Evolutionary conservation across 768 basidiomycete genomes (phyloP).

Genomic region (Pleurotus sapidus): DNA sequence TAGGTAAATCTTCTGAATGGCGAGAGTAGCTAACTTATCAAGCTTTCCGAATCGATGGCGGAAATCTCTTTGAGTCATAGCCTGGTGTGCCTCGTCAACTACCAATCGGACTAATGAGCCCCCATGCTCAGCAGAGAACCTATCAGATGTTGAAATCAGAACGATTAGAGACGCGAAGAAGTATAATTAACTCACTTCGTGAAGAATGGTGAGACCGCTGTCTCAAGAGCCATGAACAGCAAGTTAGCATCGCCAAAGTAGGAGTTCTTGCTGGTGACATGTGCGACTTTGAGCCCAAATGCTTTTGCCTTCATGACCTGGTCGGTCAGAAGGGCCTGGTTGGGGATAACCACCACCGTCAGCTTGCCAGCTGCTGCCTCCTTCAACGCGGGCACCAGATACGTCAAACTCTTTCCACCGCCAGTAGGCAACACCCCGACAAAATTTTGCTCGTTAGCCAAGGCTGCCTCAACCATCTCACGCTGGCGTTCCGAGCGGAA

Average conservation of each 20-base stretch:
- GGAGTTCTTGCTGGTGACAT: not conserved
- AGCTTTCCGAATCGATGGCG: conserved; percentile 6
- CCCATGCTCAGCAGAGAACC: too few relatives aligned
- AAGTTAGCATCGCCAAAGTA: not conserved
- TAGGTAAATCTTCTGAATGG: conserved; percentile 14
- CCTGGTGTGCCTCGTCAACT: conserved; percentile 19
- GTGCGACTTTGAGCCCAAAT: not conserved
- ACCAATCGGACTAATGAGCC: conserved; percentile 5
- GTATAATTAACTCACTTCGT: too few relatives aligned
- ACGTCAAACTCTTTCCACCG: conserved; percentile 18
- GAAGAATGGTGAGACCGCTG: not conserved
- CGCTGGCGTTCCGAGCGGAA: conserved; percentile 14
- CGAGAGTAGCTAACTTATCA: not conserved
- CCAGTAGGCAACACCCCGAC: conserved; percentile 20
- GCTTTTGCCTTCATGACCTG: conserved; percentile 2
- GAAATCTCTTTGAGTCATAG: conserved; percentile 1
- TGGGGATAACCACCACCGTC: conserved; percentile 17
- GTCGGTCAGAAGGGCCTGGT: conserved; percentile 13
- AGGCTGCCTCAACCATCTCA: conserved; percentile 8
- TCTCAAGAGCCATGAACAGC: conserved; percentile 18
- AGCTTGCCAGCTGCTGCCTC: not conserved
- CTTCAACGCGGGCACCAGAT: conserved; percentile 14
- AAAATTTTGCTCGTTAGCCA: conserved; percentile 11
- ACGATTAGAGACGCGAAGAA: too few relatives aligned
- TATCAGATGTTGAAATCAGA: too few relatives aligned